These are phyloP conservation scores for Gynandropsis gynandra DNA, from an alignment of 345 rosid species.

Conservation along the genomic window DNA sequence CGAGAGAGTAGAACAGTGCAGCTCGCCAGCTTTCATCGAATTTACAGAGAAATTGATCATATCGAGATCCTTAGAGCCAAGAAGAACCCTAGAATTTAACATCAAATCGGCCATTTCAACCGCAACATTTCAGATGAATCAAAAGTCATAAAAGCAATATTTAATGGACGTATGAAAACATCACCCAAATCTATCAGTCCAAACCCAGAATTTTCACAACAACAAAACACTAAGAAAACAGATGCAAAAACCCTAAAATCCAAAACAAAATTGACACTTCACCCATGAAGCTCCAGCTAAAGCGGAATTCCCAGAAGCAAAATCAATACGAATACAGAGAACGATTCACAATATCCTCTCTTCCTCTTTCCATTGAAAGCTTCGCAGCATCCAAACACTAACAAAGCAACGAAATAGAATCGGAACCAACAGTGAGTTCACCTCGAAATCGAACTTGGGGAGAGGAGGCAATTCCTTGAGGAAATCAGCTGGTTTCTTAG, in stretches of 20 bases:
- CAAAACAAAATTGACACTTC: too few species aligned
- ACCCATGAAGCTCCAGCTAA: background rate
- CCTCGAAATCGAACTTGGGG: slow-evolving; percentile 66
- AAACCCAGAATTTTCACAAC: background rate
- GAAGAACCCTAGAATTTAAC: slow-evolving; percentile 11
- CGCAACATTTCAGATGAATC: background rate
- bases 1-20: too few species aligned
- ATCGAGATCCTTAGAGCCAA: background rate
- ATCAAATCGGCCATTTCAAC: background rate
- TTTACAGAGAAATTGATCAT: too few species aligned
- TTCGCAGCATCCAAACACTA: background rate
- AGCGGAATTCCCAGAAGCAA: background rate
- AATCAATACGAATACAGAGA: background rate
- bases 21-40: too few species aligned
- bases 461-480: slow-evolving; percentile 75
- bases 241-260: too few species aligned
- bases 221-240: too few species aligned
- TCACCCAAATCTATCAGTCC: slow-evolving; percentile 9
- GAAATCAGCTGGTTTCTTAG: slow-evolving; percentile 82
- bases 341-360: background rate
- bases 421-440: slow-evolving; percentile 13
- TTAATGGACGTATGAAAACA: background rate
- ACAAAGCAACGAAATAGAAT: slow-evolving; percentile 13
- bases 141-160: background rate
- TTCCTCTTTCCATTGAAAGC: background rate